phyloP scores from a whole-genome alignment of 768 basidiomycete species.

The Daedaleopsis nitida region DNA sequence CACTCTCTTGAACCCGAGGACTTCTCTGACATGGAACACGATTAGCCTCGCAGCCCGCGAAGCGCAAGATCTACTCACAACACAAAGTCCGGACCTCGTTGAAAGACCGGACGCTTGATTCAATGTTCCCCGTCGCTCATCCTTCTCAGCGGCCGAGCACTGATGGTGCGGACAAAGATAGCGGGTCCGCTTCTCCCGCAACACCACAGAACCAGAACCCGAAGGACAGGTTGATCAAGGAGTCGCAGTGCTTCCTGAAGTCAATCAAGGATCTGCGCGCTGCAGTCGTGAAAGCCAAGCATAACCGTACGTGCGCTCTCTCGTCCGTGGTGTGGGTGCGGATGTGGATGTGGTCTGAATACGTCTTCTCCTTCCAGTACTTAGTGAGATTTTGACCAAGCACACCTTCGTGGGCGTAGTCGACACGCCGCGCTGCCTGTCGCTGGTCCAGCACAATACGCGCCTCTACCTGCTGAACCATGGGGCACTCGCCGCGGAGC shows the following conservation, averaged over 20 bases:
- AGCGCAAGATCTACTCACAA: conserved; percentile 62
- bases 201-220: conserved; percentile 17
- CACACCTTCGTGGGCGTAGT: conserved; percentile 94
- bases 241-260: conserved; percentile 75
- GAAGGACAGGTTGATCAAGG: conserved; percentile 56
- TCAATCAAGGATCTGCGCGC: conserved; percentile 73
- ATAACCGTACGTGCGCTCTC: conserved; percentile 58
- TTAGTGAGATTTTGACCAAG: conserved; percentile 81
- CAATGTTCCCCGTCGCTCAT: conserved; percentile 79
- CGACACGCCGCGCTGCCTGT: conserved; percentile 70
- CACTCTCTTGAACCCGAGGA: neutral
- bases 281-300: conserved; percentile 58
- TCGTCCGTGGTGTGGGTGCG: neutral
- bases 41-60: conserved; percentile 24
- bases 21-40: neutral
- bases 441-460: conserved; percentile 84
- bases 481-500: conserved; percentile 79
- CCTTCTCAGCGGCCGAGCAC: conserved; percentile 17
- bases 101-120: conserved; percentile 88
- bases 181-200: conserved; percentile 44
- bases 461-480: conserved; percentile 92
- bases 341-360: neutral
- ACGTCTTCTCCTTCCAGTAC: conserved; percentile 44
- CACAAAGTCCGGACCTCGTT: conserved; percentile 92
- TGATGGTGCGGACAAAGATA: conserved; percentile 5